phyloP scores from a whole-genome alignment of 2,329 filamentous ascomycete species.

The Penicillium sp. region DNA sequence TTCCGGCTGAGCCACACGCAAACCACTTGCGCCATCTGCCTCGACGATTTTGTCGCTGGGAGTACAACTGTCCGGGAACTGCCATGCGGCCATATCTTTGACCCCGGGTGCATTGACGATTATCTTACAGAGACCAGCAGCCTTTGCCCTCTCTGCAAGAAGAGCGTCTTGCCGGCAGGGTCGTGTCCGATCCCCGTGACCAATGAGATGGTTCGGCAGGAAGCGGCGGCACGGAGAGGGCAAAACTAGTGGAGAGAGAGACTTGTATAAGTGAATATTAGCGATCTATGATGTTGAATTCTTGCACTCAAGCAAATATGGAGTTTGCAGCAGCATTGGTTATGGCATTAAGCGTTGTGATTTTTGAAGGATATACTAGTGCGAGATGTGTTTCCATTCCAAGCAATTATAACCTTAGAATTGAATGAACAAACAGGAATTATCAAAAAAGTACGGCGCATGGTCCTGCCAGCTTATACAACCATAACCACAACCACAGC shows the following conservation, averaged over 20 bases:
- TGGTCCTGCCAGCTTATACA: too few relatives aligned
- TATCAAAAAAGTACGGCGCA: not conserved
- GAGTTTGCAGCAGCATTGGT: not conserved
- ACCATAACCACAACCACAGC: too few relatives aligned
- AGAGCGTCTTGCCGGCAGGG: conserved; percentile 73
- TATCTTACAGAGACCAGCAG: conserved; percentile 80
- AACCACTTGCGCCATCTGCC: conserved; percentile 85
- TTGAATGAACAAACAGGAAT: not conserved
- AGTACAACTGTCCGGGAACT: conserved; percentile 79
- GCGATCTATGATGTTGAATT: not conserved
- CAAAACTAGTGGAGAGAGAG: not conserved
- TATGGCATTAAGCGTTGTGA: not conserved
- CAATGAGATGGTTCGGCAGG: conserved; percentile 83
- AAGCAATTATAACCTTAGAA: not conserved
- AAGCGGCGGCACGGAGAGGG: conserved; percentile 65
- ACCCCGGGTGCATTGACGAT: conserved; percentile 86
- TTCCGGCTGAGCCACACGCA: conserved; percentile 63
- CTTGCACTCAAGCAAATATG: not conserved
- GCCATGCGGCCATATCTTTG: conserved; percentile 90
- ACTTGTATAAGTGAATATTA: not conserved
- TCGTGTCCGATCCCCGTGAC: conserved; percentile 71
- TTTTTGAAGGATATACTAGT: not conserved
- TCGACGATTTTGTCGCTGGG: conserved; percentile 75
- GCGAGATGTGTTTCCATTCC: not conserved
- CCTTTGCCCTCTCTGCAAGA: conserved; percentile 89